Conservation (phyloP, 148 eudicot genomes). For the Chenopodium formosanum region DNA sequence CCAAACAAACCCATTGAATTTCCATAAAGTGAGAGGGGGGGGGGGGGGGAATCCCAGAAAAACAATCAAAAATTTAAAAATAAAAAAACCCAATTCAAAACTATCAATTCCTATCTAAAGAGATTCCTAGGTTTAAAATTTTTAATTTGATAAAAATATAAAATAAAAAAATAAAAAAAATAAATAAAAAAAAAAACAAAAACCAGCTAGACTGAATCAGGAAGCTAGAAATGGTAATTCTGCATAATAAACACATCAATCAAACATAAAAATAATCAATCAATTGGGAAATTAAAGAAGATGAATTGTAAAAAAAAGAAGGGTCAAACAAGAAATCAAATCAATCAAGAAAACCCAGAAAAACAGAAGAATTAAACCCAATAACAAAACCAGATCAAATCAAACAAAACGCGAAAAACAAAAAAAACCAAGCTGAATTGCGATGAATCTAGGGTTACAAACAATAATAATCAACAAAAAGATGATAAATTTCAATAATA, state of each 20-base stretch:
- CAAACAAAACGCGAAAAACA: background rate
- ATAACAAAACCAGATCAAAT: constrained; percentile 7
- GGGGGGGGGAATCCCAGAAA: background rate
- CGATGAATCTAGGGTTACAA: constrained; percentile 28
- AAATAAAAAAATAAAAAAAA: too few relatives aligned
- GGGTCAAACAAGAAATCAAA: constrained; percentile 17
- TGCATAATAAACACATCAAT: background rate
- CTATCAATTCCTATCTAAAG: background rate
- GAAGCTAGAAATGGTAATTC: background rate
- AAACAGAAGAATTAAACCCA: background rate
- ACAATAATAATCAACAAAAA: background rate
- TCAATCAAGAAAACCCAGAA: constrained; percentile 9
- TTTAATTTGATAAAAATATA: background rate
- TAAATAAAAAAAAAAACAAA: background rate
- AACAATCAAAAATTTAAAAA: background rate
- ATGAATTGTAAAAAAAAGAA: background rate
- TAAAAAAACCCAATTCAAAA: background rate
- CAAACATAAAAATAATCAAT: background rate
- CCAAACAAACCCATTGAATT: background rate
- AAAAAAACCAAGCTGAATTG: constrained; percentile 17
- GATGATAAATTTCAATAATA: background rate
- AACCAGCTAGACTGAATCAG: background rate
- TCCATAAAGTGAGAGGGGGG: background rate
- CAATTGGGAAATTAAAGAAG: background rate
- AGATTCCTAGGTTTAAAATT: background rate